Percentiles rank a stretch among this genome's conserved stretches.
Evolutionary conservation across 345 rosid genomes (phyloP).

Genomic region (Balakata baccata): DNA sequence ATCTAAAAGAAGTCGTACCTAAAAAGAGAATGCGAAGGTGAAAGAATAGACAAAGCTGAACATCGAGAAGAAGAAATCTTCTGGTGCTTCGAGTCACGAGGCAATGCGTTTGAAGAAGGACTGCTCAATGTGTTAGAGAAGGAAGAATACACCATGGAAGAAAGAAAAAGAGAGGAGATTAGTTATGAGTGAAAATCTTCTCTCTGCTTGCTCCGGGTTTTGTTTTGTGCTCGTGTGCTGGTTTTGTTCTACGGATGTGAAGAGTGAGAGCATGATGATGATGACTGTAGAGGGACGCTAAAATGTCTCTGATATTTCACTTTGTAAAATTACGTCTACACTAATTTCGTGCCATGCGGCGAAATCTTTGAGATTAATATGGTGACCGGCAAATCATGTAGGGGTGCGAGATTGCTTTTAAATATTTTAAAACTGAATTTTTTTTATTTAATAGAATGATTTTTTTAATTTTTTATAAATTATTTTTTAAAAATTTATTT

Average conservation of each 20-base stretch:
- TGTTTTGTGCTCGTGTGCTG: not conserved
- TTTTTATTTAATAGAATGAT: too few relatives aligned
- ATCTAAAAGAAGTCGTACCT: slow-evolving; percentile 8
- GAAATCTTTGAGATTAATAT: not conserved
- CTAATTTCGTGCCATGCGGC: not conserved
- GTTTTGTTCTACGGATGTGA: not conserved
- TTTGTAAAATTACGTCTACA: not conserved
- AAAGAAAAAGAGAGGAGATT: not conserved
- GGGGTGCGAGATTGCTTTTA: too few relatives aligned
- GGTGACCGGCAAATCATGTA: not conserved
- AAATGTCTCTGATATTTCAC: not conserved
- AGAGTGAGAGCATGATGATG: not conserved
- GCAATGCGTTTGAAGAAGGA: slow-evolving; percentile 16
- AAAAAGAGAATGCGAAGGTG: slow-evolving; percentile 19
- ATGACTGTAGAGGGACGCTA: not conserved
- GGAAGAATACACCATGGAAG: slow-evolving; percentile 31
- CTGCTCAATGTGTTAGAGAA: slow-evolving; percentile 20
- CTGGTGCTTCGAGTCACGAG: slow-evolving; percentile 6
- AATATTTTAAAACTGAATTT: too few relatives aligned
- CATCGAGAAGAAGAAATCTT: slow-evolving; percentile 20
- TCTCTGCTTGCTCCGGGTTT: not conserved
- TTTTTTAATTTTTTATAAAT: too few relatives aligned
- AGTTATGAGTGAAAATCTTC: too few relatives aligned
- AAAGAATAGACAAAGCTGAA: slow-evolving; percentile 14
- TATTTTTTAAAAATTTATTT: too few relatives aligned